These are phyloP conservation scores for Proliferodiscus dingleyae DNA, from an alignment of 2,329 filamentous ascomycete genomes.

Conservation along the genomic window DNA sequence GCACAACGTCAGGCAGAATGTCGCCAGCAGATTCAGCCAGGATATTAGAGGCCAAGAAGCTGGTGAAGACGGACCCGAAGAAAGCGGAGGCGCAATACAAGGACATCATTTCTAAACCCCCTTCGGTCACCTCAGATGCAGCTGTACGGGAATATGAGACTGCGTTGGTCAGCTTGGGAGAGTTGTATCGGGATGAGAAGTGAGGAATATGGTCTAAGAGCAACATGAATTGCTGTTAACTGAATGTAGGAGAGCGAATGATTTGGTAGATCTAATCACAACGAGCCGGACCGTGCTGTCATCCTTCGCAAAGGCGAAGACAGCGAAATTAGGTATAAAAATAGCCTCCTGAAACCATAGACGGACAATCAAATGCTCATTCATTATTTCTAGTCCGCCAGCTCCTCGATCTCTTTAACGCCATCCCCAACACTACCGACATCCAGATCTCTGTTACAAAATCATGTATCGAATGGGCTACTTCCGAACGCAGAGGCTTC, in stretches of 20 bases:
- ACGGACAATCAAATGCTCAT: background rate
- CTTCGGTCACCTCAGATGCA: conserved; percentile 75
- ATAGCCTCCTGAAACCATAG: too few relatives aligned
- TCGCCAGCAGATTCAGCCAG: conserved; percentile 55
- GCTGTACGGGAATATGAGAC: conserved; percentile 88
- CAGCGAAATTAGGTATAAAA: conserved; percentile 83
- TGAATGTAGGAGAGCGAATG: conserved; percentile 62
- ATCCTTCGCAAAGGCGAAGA: conserved; percentile 98
- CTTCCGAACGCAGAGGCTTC: conserved; percentile 89
- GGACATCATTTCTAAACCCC: conserved; percentile 80
- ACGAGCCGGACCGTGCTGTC: conserved; percentile 88
- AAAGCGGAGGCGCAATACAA: conserved; percentile 88
- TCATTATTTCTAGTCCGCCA: conserved; percentile 68
- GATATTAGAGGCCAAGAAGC: conserved; percentile 84
- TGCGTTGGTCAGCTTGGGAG: conserved; percentile 81
- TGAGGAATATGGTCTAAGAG: conserved; percentile 37
- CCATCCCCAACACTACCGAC: conserved; percentile 91
- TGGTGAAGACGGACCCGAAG: conserved; percentile 72
- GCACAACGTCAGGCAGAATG: conserved; percentile 37
- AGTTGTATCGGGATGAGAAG: conserved; percentile 88
- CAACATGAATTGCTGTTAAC: conserved; percentile 26
- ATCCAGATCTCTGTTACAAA: conserved; percentile 93
- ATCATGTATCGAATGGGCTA: conserved; percentile 99
- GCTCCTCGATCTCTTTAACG: conserved; percentile 89
- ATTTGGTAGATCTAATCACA: conserved; percentile 84